Conservation (phyloP, 2,329 filamentous ascomycete species). For the Fusarium domesticum region DNA sequence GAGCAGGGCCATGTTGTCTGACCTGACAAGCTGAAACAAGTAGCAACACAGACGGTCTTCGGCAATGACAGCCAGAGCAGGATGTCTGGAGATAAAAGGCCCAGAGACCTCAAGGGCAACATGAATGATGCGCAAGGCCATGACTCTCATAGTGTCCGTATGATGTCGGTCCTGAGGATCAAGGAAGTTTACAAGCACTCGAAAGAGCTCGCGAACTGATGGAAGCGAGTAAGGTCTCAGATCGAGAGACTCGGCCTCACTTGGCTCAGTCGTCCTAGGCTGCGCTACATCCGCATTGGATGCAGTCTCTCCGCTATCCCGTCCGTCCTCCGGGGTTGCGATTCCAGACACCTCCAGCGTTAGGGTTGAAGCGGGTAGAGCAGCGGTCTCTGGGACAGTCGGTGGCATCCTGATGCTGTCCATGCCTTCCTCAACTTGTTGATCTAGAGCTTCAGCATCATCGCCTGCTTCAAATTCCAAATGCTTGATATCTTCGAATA, state of each 20-base stretch:
- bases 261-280: conserved; percentile 31
- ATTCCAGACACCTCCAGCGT: conserved; percentile 18
- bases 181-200: conserved; percentile 87
- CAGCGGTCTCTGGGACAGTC: conserved; percentile 17
- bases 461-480: conserved; percentile 69
- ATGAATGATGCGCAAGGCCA: conserved; percentile 95
- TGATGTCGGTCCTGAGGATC: conserved; percentile 91
- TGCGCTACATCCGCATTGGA: conserved; percentile 42
- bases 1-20: conserved; percentile 92
- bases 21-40: conserved; percentile 92
- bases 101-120: conserved; percentile 95
- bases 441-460: conserved; percentile 63
- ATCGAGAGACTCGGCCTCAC: conserved; percentile 47
- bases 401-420: conserved; percentile 77
- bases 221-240: conserved; percentile 90
- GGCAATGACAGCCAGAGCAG: conserved; percentile 79
- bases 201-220: conserved; percentile 90
- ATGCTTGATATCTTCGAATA: conserved; percentile 89
- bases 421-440: conserved; percentile 64
- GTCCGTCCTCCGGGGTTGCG: conserved; percentile 19
- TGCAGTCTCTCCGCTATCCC: conserved; percentile 50
- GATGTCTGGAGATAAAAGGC: conserved; percentile 89
- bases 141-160: conserved; percentile 92
- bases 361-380: conserved; percentile 15
- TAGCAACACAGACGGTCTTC: conserved; percentile 92